Base-by-base conservation (phyloP, 2,329 filamentous ascomycete genomes). In the Tricladium varicosporioides region DNA sequence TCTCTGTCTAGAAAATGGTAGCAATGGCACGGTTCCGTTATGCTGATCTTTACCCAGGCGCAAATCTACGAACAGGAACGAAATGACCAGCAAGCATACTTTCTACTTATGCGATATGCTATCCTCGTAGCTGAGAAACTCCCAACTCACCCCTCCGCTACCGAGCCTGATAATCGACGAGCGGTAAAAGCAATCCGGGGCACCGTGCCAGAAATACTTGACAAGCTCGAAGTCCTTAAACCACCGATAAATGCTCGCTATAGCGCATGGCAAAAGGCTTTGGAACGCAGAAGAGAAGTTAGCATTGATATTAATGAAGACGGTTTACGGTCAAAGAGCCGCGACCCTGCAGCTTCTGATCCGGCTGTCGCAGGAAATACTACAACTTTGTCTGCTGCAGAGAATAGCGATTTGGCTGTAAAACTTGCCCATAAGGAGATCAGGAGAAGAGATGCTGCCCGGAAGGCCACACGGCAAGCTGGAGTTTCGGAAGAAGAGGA, bases 41-140 rank as follows among this genome's bases (percentile, higher is more conserved):
- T 27, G 8, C 13, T 51, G 61, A 51, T 44, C 11, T 47, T 44
- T 44, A 15, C 54, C 11, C 68, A 97, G 90, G 92, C 91, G 16
- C 80, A 84, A 51, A 91, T 93, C 65, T 96, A 96, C 70, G 82
- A 94, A 67, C 82, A 83, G 44, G 93, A 97, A 73, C 87, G 88
- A 67, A 92, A 97, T 73, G 85, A 91, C 62, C 85, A 92, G 66
- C 88, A 94, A 69, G 90, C 93, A 4, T 99, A 96, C 72, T 82
- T 97, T 54, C 85, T 97, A 58, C 83, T 96, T n/a, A 91, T 94
- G 70, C 86, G 94, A 65, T 92, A 96, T 74, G 91, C 91, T 9
- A 81, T 87, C 53, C 84, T 99, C n/a, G 83, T 96, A 19, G 77
- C 96, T 27, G 83, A 91, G 5, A 81, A 88, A 53, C 78, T 99